phyloP scores from a whole-genome alignment of 495 filamentous ascomycete species.

The Aspergillus nidulans region DNA sequence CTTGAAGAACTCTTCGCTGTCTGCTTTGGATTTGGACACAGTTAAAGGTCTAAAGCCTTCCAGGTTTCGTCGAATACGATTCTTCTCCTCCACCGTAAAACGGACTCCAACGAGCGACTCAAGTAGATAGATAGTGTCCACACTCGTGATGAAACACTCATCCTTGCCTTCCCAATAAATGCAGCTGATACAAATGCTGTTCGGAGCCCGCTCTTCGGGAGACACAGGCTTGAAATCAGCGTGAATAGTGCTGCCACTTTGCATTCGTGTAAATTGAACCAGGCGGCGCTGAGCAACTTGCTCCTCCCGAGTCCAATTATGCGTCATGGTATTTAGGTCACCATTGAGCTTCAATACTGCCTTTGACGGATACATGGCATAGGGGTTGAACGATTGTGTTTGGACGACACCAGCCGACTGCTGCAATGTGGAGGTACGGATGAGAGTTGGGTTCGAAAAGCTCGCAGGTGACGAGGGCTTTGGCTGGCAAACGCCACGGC shows the following conservation, averaged over 20 bases:
- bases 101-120: constrained; percentile 78
- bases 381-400: constrained; percentile 65
- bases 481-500: constrained; percentile 32
- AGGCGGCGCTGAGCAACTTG: constrained; percentile 70
- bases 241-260: constrained; percentile 69
- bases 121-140: constrained; percentile 89
- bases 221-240: constrained; percentile 68
- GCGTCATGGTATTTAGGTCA: constrained; percentile 73
- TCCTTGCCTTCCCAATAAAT: constrained; percentile 89
- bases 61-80: constrained; percentile 89
- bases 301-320: constrained; percentile 77
- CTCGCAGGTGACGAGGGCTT: constrained; percentile 40
- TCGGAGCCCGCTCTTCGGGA: constrained; percentile 60
- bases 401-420: constrained; percentile 45
- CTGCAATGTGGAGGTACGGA: constrained; percentile 79
- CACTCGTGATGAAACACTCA: constrained; percentile 89
- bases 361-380: constrained; percentile 80
- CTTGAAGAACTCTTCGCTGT: constrained; percentile 96
- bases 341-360: constrained; percentile 80
- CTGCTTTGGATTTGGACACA: constrained; percentile 83
- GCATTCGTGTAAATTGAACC: constrained; percentile 78
- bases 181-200: constrained; percentile 83
- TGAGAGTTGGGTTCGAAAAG: constrained; percentile 60
- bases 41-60: constrained; percentile 88
- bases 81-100: constrained; percentile 96